Evolutionary conservation across 208 protist species (phyloP), one percentile per base, ranked within the genome.

Genomic region (Borovskyia barvae): DNA sequence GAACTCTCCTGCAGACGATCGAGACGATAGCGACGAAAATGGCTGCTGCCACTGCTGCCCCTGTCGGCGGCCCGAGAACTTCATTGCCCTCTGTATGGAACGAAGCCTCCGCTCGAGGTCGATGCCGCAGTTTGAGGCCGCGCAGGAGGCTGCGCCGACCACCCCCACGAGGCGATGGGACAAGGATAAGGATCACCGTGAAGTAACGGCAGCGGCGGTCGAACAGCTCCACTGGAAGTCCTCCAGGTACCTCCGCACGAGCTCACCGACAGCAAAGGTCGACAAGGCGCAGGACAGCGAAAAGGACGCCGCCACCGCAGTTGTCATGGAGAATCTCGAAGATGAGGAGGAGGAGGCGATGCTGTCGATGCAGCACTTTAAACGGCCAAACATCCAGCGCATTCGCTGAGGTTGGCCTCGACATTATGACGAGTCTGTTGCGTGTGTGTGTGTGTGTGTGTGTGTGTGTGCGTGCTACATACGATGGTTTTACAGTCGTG

Each of bases 21-120:
- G 42, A 3, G 58, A 42, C 1, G 59, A 49, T 24, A 39, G 37
- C 39, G 51, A 59, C 24, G 40, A 41, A 7, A 33, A 50, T 11
- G 53, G 26, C 41, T 83, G 77, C 59, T 83, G 77, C 49, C 58
- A 68, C 54, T 83, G 77, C 67, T 83, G 77, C 59, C 77, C 72
- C 3, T 83, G 77, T 54, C 61, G 43, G 7, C 61, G 52, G 8
- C 75, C 66, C 15, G 61, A 70, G 30, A 82, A 75, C 52, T 75
- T 78, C 24, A 68, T 72, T 30, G 42, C 64, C 17, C 51, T 80
- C 12, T 65, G 55, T 20, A n/a, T n/a, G n/a, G n/a, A n/a, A n/a
- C n/a, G n/a, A n/a, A n/a, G n/a, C n/a, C n/a, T n/a, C n/a, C n/a
- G n/a, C n/a, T n/a, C n/a, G n/a, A n/a, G n/a, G n/a, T n/a, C n/a